Base-by-base conservation (phyloP, 495 filamentous ascomycete species). In the Aspergillus indologenus region DNA sequence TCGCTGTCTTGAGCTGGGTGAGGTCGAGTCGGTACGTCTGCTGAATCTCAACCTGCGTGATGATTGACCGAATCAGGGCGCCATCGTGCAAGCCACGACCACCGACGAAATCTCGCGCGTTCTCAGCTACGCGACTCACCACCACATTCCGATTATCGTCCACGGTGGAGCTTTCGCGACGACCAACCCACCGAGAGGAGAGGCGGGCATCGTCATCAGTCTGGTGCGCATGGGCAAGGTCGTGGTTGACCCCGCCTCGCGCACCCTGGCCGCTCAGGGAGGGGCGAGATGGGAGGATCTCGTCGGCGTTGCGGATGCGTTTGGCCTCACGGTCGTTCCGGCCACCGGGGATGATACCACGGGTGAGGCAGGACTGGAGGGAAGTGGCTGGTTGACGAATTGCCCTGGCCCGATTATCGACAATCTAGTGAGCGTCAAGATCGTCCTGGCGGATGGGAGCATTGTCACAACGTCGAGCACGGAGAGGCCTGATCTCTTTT, bases 281-380 rank as follows among this genome's bases (percentile, higher is more conserved):
- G 83, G 83, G 11, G 66, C 65, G 49, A 63, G 70, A 7, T 84
- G 80, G 81, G 62, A 64, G 26, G 80, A 83, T 60, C 75, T 86
- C 45, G 79, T 84, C 60, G 60, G 56, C 2, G 78, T 73, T 1
- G 68, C 75, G 5, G 75, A 57, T 14, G 61, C 70, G 12, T 64
- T 78, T 56, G 74, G 72, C 7, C 67, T 84, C 2, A 81, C 79
- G 0, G 74, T 71, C 23, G 81, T 2, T 40, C 83, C 80, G 2
- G 75, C 80, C 4, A 79, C 78, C 50, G 71, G 79, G 50, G 77
- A 74, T 21, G 80, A 82, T 12, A 74, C 83, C 26, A 77, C 75
- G 5, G 81, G 82, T 1, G 81, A 81, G 17, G 81, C 80, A 4
- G 82, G n/a, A n/a, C n/a, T n/a, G n/a, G n/a, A n/a, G n/a, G n/a